Evolutionary conservation across 768 basidiomycete species (phyloP), one percentile per base, ranked within the genome.

Genomic region (Termitomyces sp.): DNA sequence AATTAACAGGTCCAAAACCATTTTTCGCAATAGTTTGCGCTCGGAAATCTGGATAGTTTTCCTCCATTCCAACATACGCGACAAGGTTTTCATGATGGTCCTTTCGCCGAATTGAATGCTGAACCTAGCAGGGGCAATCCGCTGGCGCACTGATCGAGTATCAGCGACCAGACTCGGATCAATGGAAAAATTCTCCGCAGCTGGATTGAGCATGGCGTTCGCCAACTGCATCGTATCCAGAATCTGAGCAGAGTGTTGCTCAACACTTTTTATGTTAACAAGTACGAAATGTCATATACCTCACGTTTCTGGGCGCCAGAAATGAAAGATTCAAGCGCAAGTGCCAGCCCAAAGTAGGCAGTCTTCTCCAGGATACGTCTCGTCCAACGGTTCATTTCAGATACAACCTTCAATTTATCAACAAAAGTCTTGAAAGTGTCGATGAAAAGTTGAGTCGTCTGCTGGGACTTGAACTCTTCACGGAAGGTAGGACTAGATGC

Each of bases 41-140:
- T 93, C 91, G 0, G 88, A 85, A 5, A 69, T 70, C 43, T 82
- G 75, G 40, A 93, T 84, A 3, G 80, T 82, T 61, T 81, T 78
- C 53, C 88, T 74, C 91, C 91, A 93, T 54, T 89, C 86, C 26
- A 78, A 75, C 65, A 89, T 83, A 47, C 85, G 77, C 9, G 72
- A 65, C 28, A 84, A 80, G 0, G 82, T 82, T 66, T 89, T 87
- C 58, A 83, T 78, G 1, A 86, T 75, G 0, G 82, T 76, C 45
- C 80, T 73, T 60, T 87, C 85, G 5, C 84, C 83, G 17, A 86
- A 75, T 54, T 86, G 84, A 50, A 85, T 73, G 58, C 82, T 86
- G 45, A 85, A 78, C 46, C 82, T 69, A 2, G 82, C 77, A 1
- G 85, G 84, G 5, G 77, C 77, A 42, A 82, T 72, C 9, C 83